Evolutionary conservation across 2,329 filamentous ascomycete genomes (phyloP), one percentile per base, ranked within the genome.

Genomic region (Sporothrix brunneoviolacea): DNA sequence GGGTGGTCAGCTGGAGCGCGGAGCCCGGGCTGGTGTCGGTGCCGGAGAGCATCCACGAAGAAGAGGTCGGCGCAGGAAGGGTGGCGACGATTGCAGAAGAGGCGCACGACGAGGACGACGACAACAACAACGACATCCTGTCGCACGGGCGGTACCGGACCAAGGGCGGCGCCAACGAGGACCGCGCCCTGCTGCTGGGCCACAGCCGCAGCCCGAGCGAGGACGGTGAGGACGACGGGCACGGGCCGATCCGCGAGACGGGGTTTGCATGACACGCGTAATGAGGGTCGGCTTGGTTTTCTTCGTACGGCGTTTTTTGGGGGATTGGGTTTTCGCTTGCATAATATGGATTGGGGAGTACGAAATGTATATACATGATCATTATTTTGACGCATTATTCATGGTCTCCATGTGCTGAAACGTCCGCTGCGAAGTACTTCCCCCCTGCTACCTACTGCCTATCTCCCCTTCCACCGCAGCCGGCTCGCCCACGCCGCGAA

Each of bases 401-500:
- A 42, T 8, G 21, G 13, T n/a, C 3, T 27, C 16, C 16, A 30
- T 4, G 30, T 15, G 16, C 16, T 13, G 30, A 30, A 30, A 42
- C 24, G 24, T 4, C 16, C 15, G 18, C n/a, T 39, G 4, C 18
- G 36, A 21, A 9, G 18, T 39, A n/a, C n/a, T n/a, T n/a, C n/a
- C n/a, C n/a, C n/a, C n/a, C n/a, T n/a, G n/a, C n/a, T n/a, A n/a
- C n/a, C n/a, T n/a, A n/a, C 24, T 27, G 12, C n/a, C 22, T 50
- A 60, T 53, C 59, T 55, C n/a, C 60, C 71, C 72, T 88, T 90
- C 88, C 87, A 91, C 59, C 88, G 72, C 56, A 93, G 72, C 58
- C 76, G 76, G 7, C 80, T 77, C 50, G 88, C 84, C 87, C 88
- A 94, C 44, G 65, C 70, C 9, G 80, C 83, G 77, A 85, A 93